A percentile compares a stretch with the other conserved stretches of the same genome.
phyloP scores from a whole-genome alignment of 805 yeast species.

The Brettanomyces naardenensis region DNA sequence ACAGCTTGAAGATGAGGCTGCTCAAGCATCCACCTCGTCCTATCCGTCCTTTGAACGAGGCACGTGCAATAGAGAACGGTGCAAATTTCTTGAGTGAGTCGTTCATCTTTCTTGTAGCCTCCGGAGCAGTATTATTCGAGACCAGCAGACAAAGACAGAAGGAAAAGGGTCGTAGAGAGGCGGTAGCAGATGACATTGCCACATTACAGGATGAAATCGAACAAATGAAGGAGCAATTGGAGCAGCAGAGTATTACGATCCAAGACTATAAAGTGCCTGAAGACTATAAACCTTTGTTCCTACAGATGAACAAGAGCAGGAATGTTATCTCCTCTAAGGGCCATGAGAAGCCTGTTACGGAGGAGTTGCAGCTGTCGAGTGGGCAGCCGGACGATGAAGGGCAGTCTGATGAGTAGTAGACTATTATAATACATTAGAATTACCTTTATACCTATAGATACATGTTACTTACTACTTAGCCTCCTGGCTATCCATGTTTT shows the following conservation, averaged over 20 bases:
- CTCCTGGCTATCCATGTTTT: not conserved
- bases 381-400: no score
- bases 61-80: slow-evolving; percentile 75
- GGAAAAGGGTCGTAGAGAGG: slow-evolving; percentile 52
- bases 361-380: no score
- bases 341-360: no score
- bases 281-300: slow-evolving; percentile 36
- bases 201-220: slow-evolving; percentile 66
- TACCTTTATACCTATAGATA: no score
- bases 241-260: slow-evolving; percentile 27
- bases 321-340: not conserved
- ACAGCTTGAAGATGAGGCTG: slow-evolving; percentile 39
- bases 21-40: not conserved
- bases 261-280: slow-evolving; percentile 44
- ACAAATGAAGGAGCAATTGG: slow-evolving; percentile 41
- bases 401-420: no score
- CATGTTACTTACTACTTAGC: no score
- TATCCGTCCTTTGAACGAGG: slow-evolving; percentile 73
- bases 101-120: slow-evolving; percentile 76
- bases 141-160: slow-evolving; percentile 59
- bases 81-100: slow-evolving; percentile 72
- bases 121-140: slow-evolving; percentile 65
- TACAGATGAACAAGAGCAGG: slow-evolving; percentile 27
- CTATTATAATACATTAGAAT: no score
- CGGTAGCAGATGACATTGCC: slow-evolving; percentile 64